phyloP scores from a whole-genome alignment of 1,284 basidiomycete species.

The Pholiota adiposa region DNA sequence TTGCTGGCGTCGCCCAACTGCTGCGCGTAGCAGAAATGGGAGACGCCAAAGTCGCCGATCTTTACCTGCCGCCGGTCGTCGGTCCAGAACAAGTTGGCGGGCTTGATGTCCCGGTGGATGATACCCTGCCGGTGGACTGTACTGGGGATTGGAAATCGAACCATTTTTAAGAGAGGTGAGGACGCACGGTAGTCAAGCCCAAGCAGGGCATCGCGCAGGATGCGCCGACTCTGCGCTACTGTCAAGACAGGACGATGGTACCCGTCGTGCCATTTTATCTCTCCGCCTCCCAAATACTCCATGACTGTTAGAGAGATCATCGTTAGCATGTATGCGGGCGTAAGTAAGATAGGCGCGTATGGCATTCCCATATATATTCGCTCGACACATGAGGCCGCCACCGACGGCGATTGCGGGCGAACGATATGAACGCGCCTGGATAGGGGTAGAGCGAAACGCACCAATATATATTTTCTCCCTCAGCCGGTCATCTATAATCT shows the following conservation, averaged over 20 bases:
- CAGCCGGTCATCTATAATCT: slow-evolving; percentile 95
- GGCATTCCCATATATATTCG: background rate
- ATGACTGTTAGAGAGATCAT: slow-evolving; percentile 64
- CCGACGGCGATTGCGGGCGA: background rate
- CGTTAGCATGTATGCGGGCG: background rate
- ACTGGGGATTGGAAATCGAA: slow-evolving; percentile 6
- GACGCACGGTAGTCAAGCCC: slow-evolving; percentile 91
- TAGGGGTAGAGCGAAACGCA: slow-evolving; percentile 44
- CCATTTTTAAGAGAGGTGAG: slow-evolving; percentile 6
- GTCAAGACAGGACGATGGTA: slow-evolving; percentile 76
- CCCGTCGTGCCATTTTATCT: slow-evolving; percentile 85
- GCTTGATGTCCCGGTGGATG: slow-evolving; percentile 99
- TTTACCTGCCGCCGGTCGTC: slow-evolving; percentile 86
- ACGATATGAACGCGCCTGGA: background rate
- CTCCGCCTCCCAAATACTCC: slow-evolving; percentile 95
- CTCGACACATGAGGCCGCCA: slow-evolving; percentile 2
- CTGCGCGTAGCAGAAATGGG: slow-evolving; percentile 91
- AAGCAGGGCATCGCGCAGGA: slow-evolving; percentile 90
- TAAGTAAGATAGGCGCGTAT: background rate
- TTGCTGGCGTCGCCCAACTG: slow-evolving; percentile 58
- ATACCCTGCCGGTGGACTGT: slow-evolving; percentile 96
- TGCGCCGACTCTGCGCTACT: slow-evolving; percentile 82
- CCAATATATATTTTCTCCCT: slow-evolving; percentile 94
- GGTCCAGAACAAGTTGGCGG: slow-evolving; percentile 94
- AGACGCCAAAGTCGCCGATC: slow-evolving; percentile 97